These are phyloP conservation scores for Cytospora paraplurivora DNA, from an alignment of 2,329 filamentous ascomycete genomes.

Conservation along the genomic window DNA sequence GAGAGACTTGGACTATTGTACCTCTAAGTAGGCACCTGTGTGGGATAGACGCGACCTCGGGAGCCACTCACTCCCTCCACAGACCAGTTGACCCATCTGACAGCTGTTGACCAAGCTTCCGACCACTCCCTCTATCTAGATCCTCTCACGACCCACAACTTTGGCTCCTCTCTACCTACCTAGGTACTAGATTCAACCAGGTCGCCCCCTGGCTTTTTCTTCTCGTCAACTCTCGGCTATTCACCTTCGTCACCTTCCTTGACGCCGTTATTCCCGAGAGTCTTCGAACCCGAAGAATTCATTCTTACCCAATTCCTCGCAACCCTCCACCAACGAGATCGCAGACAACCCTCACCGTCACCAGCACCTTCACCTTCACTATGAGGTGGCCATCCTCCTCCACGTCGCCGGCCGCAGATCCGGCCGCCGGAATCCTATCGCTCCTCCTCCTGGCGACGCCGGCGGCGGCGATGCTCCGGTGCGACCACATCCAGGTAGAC, in stretches of 20 bases:
- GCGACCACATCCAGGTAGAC: constrained; percentile 62
- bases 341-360: not conserved
- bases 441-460: constrained; percentile 40
- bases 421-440: constrained; percentile 42
- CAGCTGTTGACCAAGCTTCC: constrained; percentile 2
- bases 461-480: constrained; percentile 57
- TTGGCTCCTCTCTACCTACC: not conserved
- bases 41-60: not conserved
- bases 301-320: not conserved
- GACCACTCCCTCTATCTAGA: not conserved
- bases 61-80: not conserved
- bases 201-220: not conserved
- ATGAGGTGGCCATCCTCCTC: constrained; percentile 43
- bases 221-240: not conserved
- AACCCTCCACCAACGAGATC: no score
- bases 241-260: not conserved
- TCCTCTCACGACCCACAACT: not conserved
- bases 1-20: no score
- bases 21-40: not conserved
- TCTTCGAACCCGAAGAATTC: not conserved
- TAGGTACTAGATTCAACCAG: not conserved
- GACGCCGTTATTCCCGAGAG: not conserved
- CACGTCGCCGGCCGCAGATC: constrained; percentile 37
- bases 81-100: not conserved
- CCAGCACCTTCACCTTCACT: constrained; percentile 29